Conservation (phyloP, 306 rosid species). For the Trifolium repens region DNA sequence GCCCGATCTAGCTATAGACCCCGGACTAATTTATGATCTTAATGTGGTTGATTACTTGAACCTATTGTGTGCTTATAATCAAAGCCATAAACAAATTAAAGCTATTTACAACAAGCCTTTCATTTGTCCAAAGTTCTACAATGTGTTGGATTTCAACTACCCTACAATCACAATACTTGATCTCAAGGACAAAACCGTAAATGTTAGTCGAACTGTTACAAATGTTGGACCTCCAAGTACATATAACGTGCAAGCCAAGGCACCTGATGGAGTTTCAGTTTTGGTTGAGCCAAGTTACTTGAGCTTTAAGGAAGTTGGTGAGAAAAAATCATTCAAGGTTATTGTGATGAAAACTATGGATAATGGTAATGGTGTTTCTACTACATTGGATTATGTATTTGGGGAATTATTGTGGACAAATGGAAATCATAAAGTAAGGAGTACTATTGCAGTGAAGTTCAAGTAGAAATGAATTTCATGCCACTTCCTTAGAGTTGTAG, state of each 20-base stretch:
- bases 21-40: constrained; percentile 27
- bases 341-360: not conserved
- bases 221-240: constrained; percentile 6
- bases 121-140: constrained; percentile 15
- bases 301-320: constrained; percentile 29
- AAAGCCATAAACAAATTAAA: not conserved
- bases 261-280: constrained; percentile 24
- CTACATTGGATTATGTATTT: constrained; percentile 20
- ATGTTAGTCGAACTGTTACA: constrained; percentile 13
- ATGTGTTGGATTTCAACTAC: constrained; percentile 21
- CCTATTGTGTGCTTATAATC: not conserved
- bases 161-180: constrained; percentile 24
- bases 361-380: not conserved
- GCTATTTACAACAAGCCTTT: not conserved
- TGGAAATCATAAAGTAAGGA: not conserved
- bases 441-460: constrained; percentile 16
- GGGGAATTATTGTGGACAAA: constrained; percentile 21
- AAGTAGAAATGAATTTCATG: constrained; percentile 5
- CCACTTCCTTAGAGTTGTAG: not conserved
- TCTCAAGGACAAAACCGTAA: not conserved
- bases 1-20: constrained; percentile 10
- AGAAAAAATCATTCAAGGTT: constrained; percentile 19
- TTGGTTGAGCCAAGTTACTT: constrained; percentile 15
- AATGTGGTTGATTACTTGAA: not conserved
- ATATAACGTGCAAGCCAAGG: not conserved